Conservation (phyloP, 2,329 filamentous ascomycete genomes). For the Aspergillus glaucus region DNA sequence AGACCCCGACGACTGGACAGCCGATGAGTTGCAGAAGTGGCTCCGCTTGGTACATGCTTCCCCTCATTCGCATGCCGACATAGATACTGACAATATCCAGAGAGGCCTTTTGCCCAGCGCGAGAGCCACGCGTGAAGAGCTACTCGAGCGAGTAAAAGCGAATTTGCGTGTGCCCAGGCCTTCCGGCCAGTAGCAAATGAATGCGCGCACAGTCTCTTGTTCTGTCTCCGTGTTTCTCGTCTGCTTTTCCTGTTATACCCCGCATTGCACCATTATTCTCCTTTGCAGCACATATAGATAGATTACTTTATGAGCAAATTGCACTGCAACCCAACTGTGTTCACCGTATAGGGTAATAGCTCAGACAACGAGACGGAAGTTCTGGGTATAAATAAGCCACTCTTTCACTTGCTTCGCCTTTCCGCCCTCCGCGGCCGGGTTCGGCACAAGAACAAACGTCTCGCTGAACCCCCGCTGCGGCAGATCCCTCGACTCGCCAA, state of each 20-base stretch:
- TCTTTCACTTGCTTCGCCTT: slow-evolving; percentile 51
- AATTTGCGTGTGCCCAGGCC: slow-evolving; percentile 50
- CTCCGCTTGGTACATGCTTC: slow-evolving; percentile 61
- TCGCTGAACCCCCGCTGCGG: slow-evolving; percentile 69
- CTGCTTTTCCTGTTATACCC: background rate
- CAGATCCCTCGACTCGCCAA: slow-evolving; percentile 56
- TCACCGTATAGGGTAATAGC: no score
- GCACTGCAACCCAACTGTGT: background rate
- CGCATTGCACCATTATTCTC: background rate
- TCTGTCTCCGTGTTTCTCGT: background rate
- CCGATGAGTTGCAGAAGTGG: slow-evolving; percentile 74
- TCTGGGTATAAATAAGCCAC: slow-evolving; percentile 67
- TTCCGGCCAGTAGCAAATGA: slow-evolving; percentile 4
- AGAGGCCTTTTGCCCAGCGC: slow-evolving; percentile 57
- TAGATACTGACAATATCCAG: slow-evolving; percentile 34
- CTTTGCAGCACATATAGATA: background rate
- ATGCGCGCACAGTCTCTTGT: slow-evolving; percentile 3
- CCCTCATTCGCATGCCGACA: background rate
- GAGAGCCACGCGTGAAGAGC: slow-evolving; percentile 55
- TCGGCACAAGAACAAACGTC: slow-evolving; percentile 73
- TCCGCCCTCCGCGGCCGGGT: slow-evolving; percentile 46
- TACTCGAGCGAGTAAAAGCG: slow-evolving; percentile 62
- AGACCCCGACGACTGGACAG: slow-evolving; percentile 68
- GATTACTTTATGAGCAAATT: background rate
- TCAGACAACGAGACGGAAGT: slow-evolving; percentile 54